These are phyloP conservation scores for Aspergillus ostianus DNA, from an alignment of 495 filamentous ascomycete species.

Conservation along the genomic window DNA sequence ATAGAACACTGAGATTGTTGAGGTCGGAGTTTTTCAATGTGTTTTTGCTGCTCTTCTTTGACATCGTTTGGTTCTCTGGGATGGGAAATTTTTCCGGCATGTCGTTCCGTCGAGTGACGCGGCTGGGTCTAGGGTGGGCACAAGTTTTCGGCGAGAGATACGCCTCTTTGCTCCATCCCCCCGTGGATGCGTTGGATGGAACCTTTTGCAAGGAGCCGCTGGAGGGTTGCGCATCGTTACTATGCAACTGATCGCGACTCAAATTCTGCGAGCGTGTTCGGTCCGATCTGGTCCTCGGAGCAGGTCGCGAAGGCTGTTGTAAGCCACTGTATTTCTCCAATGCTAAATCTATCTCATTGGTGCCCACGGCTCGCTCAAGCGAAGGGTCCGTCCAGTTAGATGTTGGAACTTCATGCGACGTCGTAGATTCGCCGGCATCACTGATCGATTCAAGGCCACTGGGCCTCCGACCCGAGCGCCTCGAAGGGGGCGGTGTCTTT, in stretches of 20 bases:
- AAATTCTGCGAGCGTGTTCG: conserved; percentile 13
- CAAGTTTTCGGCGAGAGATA: conserved; percentile 23
- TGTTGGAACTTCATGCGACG: conserved; percentile 23
- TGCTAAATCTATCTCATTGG: conserved; percentile 41
- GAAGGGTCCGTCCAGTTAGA: conserved; percentile 30
- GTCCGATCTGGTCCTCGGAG: conserved; percentile 7
- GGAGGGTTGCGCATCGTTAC: conserved; percentile 21
- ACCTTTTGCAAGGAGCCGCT: conserved; percentile 18
- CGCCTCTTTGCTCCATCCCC: conserved; percentile 21
- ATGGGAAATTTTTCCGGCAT: conserved; percentile 10
- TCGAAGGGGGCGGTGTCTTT: conserved; percentile 26
- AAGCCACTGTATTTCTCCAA: conserved; percentile 33
- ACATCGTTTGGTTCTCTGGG: conserved; percentile 21
- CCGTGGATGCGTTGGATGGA: conserved; percentile 22
- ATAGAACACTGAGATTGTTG: conserved; percentile 52
- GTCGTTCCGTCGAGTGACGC: conserved; percentile 16
- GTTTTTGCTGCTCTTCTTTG: conserved; percentile 44
- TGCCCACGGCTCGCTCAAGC: conserved; percentile 34
- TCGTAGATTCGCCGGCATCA: conserved; percentile 16
- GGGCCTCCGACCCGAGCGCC: conserved; percentile 1
- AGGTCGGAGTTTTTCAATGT: conserved; percentile 47
- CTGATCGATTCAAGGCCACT: conserved; percentile 5
- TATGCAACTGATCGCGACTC: conserved; percentile 28
- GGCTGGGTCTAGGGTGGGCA: conserved; percentile 8
- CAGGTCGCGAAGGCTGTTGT: conserved; percentile 12